A percentile compares a stretch with the other conserved stretches of the same genome.
Conservation (phyloP, 139 green algal genomes). For the Monoraphidium neglectum region DNA sequence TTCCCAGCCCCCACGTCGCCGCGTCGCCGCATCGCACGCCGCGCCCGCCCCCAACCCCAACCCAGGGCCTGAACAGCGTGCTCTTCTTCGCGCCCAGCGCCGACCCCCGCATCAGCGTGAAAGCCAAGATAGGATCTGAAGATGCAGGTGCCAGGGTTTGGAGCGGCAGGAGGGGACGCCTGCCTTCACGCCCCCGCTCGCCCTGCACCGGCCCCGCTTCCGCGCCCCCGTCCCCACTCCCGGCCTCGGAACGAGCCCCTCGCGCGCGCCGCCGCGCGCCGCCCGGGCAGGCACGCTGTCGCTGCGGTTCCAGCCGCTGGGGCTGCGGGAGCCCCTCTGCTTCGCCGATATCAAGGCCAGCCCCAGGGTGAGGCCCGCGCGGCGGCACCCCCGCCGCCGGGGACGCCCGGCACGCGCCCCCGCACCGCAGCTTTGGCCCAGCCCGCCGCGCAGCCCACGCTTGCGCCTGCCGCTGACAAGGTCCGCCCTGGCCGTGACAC, state of each 20-base stretch:
- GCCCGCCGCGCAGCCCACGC: neutral
- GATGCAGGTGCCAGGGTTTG: slow-evolving; percentile 18
- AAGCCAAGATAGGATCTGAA: slow-evolving; percentile 39
- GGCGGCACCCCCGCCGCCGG: too few relatives aligned
- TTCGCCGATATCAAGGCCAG: slow-evolving; percentile 69
- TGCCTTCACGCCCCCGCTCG: too few relatives aligned
- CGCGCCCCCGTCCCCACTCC: too few relatives aligned
- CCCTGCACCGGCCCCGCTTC: too few relatives aligned
- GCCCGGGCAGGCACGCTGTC: slow-evolving; percentile 44
- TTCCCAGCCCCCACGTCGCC: too few relatives aligned
- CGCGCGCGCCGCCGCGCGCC: neutral
- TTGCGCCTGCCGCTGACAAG: neutral
- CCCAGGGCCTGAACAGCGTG: neutral
- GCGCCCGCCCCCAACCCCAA: too few relatives aligned
- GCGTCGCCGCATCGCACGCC: too few relatives aligned
- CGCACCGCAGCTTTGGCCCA: neutral
- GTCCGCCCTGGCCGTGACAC: too few relatives aligned
- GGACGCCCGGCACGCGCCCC: neutral
- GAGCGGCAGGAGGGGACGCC: too few relatives aligned
- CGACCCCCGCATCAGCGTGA: slow-evolving; percentile 54
- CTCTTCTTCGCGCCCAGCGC: slow-evolving; percentile 44
- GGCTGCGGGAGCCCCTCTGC: slow-evolving; percentile 21
- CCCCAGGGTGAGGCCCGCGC: slow-evolving; percentile 24
- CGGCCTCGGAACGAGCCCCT: neutral
- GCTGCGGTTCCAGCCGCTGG: slow-evolving; percentile 56